These are phyloP conservation scores for Beauveria medogensis DNA, from an alignment of 2,329 filamentous ascomycete species.

Conservation along the genomic window DNA sequence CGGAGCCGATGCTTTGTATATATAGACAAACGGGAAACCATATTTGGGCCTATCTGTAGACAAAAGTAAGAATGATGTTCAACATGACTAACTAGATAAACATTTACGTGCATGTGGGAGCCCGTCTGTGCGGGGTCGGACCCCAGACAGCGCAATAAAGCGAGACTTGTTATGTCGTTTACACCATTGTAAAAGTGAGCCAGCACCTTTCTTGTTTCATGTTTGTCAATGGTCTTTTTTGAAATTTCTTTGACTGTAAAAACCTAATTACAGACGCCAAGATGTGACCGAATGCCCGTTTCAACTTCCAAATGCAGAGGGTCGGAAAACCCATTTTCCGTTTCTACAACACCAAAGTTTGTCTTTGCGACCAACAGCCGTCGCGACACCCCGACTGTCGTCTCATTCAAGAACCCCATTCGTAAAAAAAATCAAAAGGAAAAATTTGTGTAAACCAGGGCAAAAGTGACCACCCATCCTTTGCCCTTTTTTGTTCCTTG, in stretches of 20 bases:
- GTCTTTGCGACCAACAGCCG: slow-evolving; percentile 1
- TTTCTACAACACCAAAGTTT: slow-evolving; percentile 32
- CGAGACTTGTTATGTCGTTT: neutral
- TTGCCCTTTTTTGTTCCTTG: neutral
- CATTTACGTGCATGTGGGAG: neutral
- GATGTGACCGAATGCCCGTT: slow-evolving; percentile 53
- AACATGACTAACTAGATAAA: neutral
- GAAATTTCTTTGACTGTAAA: slow-evolving; percentile 48
- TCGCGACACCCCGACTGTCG: neutral
- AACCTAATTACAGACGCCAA: slow-evolving; percentile 60
- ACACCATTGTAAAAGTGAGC: no score
- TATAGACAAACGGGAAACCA: neutral
- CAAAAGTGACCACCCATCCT: slow-evolving; percentile 1
- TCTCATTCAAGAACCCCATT: neutral
- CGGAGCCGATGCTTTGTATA: neutral
- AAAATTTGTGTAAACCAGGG: neutral
- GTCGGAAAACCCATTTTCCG: slow-evolving; percentile 41
- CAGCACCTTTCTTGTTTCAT: neutral
- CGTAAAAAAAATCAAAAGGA: slow-evolving; percentile 3
- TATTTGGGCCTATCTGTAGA: neutral
- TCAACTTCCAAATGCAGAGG: slow-evolving; percentile 56
- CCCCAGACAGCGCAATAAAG: neutral
- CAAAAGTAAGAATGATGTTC: neutral
- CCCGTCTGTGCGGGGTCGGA: neutral
- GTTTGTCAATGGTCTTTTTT: slow-evolving; percentile 26